Evolutionary conservation across 768 basidiomycete species (phyloP).

Genomic region (Boletellus ananas): DNA sequence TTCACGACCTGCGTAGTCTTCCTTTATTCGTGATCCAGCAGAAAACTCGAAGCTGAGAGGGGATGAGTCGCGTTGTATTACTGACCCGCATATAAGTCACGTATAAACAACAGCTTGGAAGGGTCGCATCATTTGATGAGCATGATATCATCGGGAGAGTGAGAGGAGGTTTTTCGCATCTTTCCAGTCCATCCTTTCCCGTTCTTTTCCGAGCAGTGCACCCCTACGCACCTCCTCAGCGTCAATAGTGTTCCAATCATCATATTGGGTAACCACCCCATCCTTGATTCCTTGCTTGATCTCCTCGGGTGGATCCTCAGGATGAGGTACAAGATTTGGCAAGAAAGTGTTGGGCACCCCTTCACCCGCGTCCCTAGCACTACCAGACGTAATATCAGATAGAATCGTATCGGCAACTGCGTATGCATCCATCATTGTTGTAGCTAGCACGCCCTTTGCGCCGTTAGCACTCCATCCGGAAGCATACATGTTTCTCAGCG

Average conservation of each 20-base stretch:
- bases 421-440: constrained; percentile 92
- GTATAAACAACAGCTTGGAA: constrained; percentile 2
- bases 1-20: background rate
- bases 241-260: constrained; percentile 74
- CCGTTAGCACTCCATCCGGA: constrained; percentile 93
- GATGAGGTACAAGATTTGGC: constrained; percentile 36
- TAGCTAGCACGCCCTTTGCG: constrained; percentile 86
- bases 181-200: constrained; percentile 73
- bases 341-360: constrained; percentile 12
- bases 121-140: constrained; percentile 1
- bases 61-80: constrained; percentile 11
- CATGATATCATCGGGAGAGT: constrained; percentile 5
- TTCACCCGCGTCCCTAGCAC: constrained; percentile 16
- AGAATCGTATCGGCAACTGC: constrained; percentile 69
- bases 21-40: background rate
- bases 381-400: constrained; percentile 43
- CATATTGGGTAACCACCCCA: constrained; percentile 54
- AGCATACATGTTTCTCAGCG: constrained; percentile 70
- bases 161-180: constrained; percentile 41
- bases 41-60: background rate
- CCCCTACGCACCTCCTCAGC: constrained; percentile 67
- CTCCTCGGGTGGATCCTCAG: constrained; percentile 47
- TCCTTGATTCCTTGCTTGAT: constrained; percentile 40
- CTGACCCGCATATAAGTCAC: background rate
- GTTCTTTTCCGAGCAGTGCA: constrained; percentile 55